phyloP scores from a whole-genome alignment of 192 early-diverging fungal genomes.

The Gigaspora rosea region DNA sequence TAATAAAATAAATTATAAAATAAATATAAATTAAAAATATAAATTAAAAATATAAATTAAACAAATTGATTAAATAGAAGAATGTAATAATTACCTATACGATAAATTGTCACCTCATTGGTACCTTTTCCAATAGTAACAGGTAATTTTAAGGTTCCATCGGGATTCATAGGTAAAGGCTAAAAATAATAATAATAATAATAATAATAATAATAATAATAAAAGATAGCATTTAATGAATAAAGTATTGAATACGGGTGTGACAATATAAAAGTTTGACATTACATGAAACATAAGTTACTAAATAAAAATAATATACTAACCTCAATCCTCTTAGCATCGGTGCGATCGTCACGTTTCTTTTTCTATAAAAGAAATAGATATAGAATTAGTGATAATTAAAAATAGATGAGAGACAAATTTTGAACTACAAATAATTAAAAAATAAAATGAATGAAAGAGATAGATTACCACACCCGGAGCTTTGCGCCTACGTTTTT shows the following conservation, averaged over 20 bases:
- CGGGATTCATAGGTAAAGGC: conserved; percentile 52
- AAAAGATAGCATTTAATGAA: neutral
- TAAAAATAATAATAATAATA: neutral
- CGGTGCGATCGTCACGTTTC: conserved; percentile 33
- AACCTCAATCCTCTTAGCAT: conserved; percentile 32
- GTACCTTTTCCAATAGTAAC: conserved; percentile 61
- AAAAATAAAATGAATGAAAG: no score
- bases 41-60: neutral
- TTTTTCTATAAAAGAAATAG: conserved; percentile 1
- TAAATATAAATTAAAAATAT: neutral
- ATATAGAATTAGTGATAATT: no score
- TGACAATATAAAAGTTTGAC: no score
- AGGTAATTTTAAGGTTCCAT: conserved; percentile 57
- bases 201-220: neutral
- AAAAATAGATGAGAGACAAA: no score
- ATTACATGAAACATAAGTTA: no score
- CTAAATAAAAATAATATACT: neutral
- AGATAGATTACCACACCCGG: neutral
- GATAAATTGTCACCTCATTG: conserved; percentile 61
- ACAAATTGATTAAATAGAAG: neutral
- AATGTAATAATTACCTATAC: conserved; percentile 47
- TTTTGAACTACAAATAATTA: no score
- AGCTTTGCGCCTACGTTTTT: conserved; percentile 19
- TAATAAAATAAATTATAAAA: no score
- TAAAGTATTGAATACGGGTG: neutral